Evolutionary conservation across 2,329 filamentous ascomycete species (phyloP).

Genomic region (Hypoxylon sp.): DNA sequence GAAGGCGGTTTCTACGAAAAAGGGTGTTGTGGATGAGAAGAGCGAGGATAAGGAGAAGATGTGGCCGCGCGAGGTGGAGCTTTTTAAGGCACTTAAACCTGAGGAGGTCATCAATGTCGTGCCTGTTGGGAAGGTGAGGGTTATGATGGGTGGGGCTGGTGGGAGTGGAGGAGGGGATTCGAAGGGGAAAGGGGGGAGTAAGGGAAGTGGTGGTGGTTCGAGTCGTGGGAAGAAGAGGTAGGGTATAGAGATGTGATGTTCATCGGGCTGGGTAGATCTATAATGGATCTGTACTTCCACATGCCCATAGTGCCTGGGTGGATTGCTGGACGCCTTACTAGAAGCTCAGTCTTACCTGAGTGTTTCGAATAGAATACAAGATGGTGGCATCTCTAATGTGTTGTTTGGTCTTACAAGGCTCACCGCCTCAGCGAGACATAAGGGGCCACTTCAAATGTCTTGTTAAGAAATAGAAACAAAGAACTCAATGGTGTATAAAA

Average conservation of each 20-base stretch:
- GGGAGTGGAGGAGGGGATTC: conserved; percentile 60
- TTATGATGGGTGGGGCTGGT: conserved; percentile 77
- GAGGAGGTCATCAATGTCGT: conserved; percentile 86
- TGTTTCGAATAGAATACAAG: background rate
- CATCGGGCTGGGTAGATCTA: background rate
- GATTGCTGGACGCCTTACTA: background rate
- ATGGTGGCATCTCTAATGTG: background rate
- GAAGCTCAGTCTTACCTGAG: background rate
- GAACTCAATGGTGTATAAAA: background rate
- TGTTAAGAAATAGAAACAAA: background rate
- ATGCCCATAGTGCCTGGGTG: background rate
- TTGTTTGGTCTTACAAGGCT: background rate
- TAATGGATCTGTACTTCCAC: conserved; percentile 8
- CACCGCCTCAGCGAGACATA: background rate
- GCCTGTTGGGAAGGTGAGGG: conserved; percentile 83
- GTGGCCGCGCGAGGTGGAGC: conserved; percentile 88
- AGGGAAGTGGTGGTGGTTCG: conserved; percentile 53
- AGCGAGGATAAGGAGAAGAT: conserved; percentile 78
- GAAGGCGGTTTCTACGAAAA: conserved; percentile 74
- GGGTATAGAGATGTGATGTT: background rate
- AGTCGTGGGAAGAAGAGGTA: conserved; percentile 63
- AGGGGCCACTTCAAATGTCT: background rate
- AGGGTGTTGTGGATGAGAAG: conserved; percentile 73
- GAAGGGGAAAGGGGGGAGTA: conserved; percentile 56
- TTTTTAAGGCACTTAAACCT: conserved; percentile 84